These are phyloP conservation scores for Conticribra guillardii DNA, from an alignment of 108 stramenopile species.

Conservation along the genomic window DNA sequence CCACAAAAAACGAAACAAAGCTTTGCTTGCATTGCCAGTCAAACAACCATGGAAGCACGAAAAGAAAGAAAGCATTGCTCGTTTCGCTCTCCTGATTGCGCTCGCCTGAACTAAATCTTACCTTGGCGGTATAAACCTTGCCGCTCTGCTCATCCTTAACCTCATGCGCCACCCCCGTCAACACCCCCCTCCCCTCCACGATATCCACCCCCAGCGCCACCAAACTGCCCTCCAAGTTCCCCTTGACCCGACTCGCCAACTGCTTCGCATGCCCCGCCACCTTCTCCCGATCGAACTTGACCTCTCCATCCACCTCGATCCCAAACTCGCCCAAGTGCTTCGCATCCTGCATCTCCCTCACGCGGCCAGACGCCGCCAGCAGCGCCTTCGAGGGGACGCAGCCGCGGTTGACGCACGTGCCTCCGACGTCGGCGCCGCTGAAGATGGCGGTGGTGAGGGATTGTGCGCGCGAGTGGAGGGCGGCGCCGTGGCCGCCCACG, in stretches of 20 bases:
- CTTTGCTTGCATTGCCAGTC: too few relatives aligned
- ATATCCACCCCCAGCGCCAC: conserved; percentile 90
- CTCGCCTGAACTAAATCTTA: conserved; percentile 31
- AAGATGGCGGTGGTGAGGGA: conserved; percentile 94
- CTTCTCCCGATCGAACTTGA: conserved; percentile 86
- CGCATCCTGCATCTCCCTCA: conserved; percentile 91
- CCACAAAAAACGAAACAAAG: too few relatives aligned
- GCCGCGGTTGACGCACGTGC: conserved; percentile 98
- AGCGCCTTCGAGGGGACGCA: conserved; percentile 98
- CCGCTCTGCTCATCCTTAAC: conserved; percentile 85
- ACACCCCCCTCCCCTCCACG: conserved; percentile 79
- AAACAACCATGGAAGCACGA: too few relatives aligned
- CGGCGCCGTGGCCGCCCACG: conserved; percentile 99
- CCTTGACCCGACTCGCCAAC: conserved; percentile 92
- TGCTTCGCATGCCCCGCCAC: conserved; percentile 97
- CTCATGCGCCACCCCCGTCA: conserved; percentile 88
- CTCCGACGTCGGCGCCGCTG: conserved; percentile 93
- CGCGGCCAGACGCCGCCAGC: conserved; percentile 94
- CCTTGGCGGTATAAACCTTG: conserved; percentile 90
- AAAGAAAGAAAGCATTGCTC: too few relatives aligned
- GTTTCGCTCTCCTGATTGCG: too few relatives aligned
- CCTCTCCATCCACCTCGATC: conserved; percentile 82
- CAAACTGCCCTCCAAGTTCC: conserved; percentile 90
- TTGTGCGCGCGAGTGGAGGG: conserved; percentile 94
- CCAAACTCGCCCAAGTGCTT: conserved; percentile 83